Base-by-base conservation (phyloP, 768 basidiomycete species). In the Lactarius sanguifluus region DNA sequence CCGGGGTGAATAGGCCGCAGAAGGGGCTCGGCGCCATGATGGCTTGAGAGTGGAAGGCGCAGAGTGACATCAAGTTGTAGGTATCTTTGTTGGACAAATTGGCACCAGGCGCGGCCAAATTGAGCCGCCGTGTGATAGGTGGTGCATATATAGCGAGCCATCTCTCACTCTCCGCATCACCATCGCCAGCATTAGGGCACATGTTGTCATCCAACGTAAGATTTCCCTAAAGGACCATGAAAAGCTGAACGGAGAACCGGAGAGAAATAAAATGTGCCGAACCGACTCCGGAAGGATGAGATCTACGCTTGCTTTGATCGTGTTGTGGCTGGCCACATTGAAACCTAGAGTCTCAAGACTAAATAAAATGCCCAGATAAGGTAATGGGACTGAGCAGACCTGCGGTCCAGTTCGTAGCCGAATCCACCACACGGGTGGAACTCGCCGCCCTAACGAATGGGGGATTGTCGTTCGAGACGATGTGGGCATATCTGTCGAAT, bases 11-110 rank as follows among this genome's bases (percentile, higher is more conserved):
- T n/a, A 95, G 73, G 5, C 74, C 75, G 74, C 94, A 96, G 76
- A 91, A 94, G 1, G 83, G 84, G 68, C 89, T 90, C 61, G 77
- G 70, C 32, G 68, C 71, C 59, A 79, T 80, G 57, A 75, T 79
- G n/a, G 79, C 83, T 62, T 85, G 80, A n/a, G 84, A 89, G 71
- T 94, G 90, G 72, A 95, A 93, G 0, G 91, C 82, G 73, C 94
- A 96, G 54, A 95, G 78, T 2, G 86, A 82, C 75, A 92, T 85
- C 40, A 95, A 78, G 64, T 78, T 81, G 59, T 80, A 77, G 2
- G 86, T 77, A 69, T 96, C 90, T 6, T 68, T 63, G 15, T 81
- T 70, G 0, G 77, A 79, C 30, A 96, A 76, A 32, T 83, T 79
- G 2, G 88, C 87, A 32, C 87, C 89, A 2, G 86, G 85, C 0